Conservation (phyloP, 371 early-diverging fungal species). For the Scutellospora calospora region DNA sequence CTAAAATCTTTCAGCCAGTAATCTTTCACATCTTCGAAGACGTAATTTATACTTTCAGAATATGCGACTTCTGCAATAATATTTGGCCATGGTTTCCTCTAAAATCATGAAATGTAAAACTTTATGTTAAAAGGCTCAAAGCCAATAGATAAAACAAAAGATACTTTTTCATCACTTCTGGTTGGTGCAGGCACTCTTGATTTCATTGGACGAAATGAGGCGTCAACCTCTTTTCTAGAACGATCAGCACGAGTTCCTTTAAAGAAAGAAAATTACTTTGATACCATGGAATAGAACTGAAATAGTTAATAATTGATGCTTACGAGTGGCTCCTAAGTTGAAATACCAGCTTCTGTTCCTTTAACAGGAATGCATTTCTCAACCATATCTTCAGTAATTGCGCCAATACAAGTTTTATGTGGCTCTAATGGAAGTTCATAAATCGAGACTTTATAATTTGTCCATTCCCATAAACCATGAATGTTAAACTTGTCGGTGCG, state of each 20-base stretch:
- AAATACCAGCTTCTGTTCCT: not conserved
- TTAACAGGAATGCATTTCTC: not conserved
- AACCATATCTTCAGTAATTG: not conserved
- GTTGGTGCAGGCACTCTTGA: not conserved
- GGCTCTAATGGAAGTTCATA: constrained; percentile 33
- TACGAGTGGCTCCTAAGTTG: not conserved
- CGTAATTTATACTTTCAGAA: not conserved
- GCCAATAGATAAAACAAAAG: constrained; percentile 29
- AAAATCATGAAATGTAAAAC: constrained; percentile 26
- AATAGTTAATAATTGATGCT: constrained; percentile 31
- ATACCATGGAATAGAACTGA: not conserved
- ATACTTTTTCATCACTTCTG: constrained; percentile 28
- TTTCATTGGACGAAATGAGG: constrained; percentile 22
- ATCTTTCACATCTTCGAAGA: not conserved
- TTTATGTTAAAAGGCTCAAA: not conserved
- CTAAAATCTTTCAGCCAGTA: constrained; percentile 9
- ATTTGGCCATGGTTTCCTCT: constrained; percentile 33
- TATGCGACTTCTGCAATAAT: constrained; percentile 30
- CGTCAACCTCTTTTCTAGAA: constrained; percentile 33
- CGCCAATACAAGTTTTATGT: constrained; percentile 28
- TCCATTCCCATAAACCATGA: constrained; percentile 38
- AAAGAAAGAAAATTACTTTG: constrained; percentile 30
- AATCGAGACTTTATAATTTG: not conserved
- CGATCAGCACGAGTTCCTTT: constrained; percentile 2
- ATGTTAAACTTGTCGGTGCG: constrained; percentile 9